Conservation (phyloP, 2,329 filamentous ascomycete species). For the Ceratocystis destructans region DNA sequence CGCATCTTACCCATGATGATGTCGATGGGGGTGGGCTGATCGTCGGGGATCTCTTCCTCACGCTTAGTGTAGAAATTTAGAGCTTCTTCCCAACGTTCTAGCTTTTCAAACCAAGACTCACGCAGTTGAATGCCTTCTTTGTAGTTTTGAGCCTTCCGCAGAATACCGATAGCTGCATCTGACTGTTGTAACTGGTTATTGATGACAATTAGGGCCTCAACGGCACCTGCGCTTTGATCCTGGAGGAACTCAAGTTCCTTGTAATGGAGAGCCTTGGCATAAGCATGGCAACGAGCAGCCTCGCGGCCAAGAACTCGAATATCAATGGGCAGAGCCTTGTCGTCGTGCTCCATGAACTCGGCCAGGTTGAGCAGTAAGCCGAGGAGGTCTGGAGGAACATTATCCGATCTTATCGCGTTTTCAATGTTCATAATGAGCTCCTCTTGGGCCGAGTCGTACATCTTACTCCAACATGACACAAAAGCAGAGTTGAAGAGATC, state of each 20-base stretch:
- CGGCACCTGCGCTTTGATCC: conserved; percentile 87
- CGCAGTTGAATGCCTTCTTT: conserved; percentile 85
- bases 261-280: conserved; percentile 95
- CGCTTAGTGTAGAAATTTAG: conserved; percentile 82
- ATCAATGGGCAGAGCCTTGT: conserved; percentile 95
- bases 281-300: conserved; percentile 91
- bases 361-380: conserved; percentile 90
- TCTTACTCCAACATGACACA: conserved; percentile 95
- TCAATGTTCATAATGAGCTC: conserved; percentile 94
- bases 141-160: conserved; percentile 90
- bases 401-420: conserved; percentile 83
- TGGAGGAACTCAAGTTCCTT: conserved; percentile 98
- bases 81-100: conserved; percentile 96
- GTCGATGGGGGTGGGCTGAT: conserved; percentile 57
- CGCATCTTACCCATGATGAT: conserved; percentile 99
- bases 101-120: conserved; percentile 97
- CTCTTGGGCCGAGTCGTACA: conserved; percentile 94
- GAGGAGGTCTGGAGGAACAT: conserved; percentile 89
- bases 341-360: conserved; percentile 99
- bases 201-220: conserved; percentile 96
- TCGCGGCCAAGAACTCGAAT: conserved; percentile 89
- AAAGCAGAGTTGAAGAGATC: conserved; percentile 98
- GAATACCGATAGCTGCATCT: conserved; percentile 93
- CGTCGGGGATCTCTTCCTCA: conserved; percentile 24
- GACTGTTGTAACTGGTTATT: conserved; percentile 99